Conservation (phyloP, 768 basidiomycete species). For the Tulasnella sp. region DNA sequence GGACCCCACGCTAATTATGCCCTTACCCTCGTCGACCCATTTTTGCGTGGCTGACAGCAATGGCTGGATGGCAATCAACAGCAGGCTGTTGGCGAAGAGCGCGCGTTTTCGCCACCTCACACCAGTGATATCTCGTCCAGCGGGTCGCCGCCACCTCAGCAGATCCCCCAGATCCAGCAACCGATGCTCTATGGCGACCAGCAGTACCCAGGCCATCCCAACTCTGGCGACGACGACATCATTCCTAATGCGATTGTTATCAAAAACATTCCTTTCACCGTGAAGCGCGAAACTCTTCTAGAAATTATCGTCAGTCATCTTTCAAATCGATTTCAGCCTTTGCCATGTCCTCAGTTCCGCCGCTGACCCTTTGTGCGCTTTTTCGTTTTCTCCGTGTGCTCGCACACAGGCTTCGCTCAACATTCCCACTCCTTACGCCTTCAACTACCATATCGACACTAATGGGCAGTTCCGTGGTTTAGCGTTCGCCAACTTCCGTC, state of each 20-base stretch:
- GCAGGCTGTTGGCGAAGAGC: slow-evolving; percentile 52
- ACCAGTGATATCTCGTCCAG: slow-evolving; percentile 87
- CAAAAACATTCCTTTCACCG: slow-evolving; percentile 99
- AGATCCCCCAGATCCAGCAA: slow-evolving; percentile 20
- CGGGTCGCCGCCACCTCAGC: slow-evolving; percentile 62
- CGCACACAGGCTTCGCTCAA: slow-evolving; percentile 69
- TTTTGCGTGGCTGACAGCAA: slow-evolving; percentile 52
- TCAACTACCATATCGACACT: slow-evolving; percentile 98
- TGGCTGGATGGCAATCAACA: slow-evolving; percentile 65
- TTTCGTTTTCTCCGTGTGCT: slow-evolving; percentile 27
- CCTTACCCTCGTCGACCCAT: slow-evolving; percentile 30
- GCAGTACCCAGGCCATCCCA: slow-evolving; percentile 35
- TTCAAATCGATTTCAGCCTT: slow-evolving; percentile 16
- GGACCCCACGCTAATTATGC: slow-evolving; percentile 24
- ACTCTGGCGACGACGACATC: slow-evolving; percentile 59
- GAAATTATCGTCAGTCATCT: slow-evolving; percentile 79
- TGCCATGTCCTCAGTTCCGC: slow-evolving; percentile 11
- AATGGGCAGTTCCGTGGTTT: slow-evolving; percentile 94
- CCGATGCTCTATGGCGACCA: slow-evolving; percentile 39
- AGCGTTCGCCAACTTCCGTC: slow-evolving; percentile 97
- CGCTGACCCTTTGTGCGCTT: slow-evolving; percentile 9
- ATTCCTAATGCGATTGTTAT: slow-evolving; percentile 99
- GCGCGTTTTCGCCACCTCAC: slow-evolving; percentile 70
- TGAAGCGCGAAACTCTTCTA: slow-evolving; percentile 92
- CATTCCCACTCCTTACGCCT: slow-evolving; percentile 96